Base-by-base conservation (phyloP, 2,329 filamentous ascomycete species). In the Pseudocercospora cruenta region DNA sequence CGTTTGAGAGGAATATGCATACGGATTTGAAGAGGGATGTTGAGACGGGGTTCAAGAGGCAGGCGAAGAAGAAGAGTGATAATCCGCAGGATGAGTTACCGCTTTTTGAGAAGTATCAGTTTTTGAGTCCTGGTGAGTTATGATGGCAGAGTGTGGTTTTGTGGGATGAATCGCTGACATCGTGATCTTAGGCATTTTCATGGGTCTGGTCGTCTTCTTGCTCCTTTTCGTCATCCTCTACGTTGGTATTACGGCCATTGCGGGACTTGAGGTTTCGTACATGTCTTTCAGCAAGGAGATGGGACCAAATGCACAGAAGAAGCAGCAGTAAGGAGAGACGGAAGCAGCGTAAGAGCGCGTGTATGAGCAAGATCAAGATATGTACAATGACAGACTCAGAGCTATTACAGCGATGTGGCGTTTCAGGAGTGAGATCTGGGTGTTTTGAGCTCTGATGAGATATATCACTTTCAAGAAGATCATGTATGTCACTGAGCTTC, bases 281-380 rank as follows among this genome's bases (percentile, higher is more conserved):
- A 93, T 91, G 69, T 93, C 95, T 1, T 99, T 98, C 77, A 94
- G 96, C 78, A 97, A 97, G 84, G 94, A 97, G 73, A 96, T 93
- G 84, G 92, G 93, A 0, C 92, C 93, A n/a, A 84, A 88, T 43
- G 91, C 91, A 33, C 92, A 96, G 80, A 96, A 94, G 87, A 96
- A 88, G 78, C 80, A 93, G 83, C 85, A 90, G 80, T 86, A 85
- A 58, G 14, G 16, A 7, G 14, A 8, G 8, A n/a, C 39, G 39
- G 6, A 8, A 19, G 3, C 5, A 8, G 16, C 16, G 5, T 8
- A 3, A 19, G 39, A 8, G 39, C 6, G 39, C 16, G 39, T 43
- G 39, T 43, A 43, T 39, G 36, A n/a, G 36, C 12, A 39, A n/a
- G 36, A 39, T 43, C 36, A 8, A 19, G 39, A 43, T 8, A 43